Conservation (phyloP, 73 alveolate species). For the Paramecium caudatum region DNA sequence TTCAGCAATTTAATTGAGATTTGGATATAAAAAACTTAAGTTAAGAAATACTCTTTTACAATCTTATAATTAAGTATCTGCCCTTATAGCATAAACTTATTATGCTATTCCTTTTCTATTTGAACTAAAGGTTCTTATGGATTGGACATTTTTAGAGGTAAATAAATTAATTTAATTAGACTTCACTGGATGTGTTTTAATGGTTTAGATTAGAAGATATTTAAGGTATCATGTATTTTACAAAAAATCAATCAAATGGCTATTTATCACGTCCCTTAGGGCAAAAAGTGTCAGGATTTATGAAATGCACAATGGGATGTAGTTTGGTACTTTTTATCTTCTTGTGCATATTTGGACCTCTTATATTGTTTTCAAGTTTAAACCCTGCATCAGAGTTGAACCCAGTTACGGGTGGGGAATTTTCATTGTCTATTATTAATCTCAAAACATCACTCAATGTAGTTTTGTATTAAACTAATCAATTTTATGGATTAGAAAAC, state of each 20-base stretch:
- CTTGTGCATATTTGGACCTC: conserved; percentile 88
- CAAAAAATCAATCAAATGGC: conserved; percentile 81
- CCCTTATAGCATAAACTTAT: conserved; percentile 16
- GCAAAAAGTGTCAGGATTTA: conserved; percentile 71
- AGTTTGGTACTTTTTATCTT: conserved; percentile 80
- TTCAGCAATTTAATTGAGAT: conserved; percentile 64
- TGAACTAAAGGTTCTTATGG: conserved; percentile 90
- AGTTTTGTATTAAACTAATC: conserved; percentile 19
- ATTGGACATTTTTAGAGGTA: conserved; percentile 91
- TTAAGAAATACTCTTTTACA: conserved; percentile 68
- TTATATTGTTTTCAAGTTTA: conserved; percentile 86
- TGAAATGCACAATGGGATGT: conserved; percentile 87
- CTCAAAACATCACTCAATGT: conserved; percentile 39
- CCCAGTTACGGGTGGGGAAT: conserved; percentile 84
- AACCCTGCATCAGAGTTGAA: conserved; percentile 88
- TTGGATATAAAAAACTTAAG: conserved; percentile 66
- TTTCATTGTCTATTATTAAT: conserved; percentile 71
- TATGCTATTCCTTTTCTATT: conserved; percentile 89
- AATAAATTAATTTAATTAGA: conserved; percentile 23
- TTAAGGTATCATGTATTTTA: conserved; percentile 83
- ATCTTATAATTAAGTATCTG: conserved; percentile 56
- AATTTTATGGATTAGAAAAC: conserved; percentile 65
- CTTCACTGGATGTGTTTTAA: conserved; percentile 92
- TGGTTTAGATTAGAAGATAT: conserved; percentile 95
- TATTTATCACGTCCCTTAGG: conserved; percentile 84